Evolutionary conservation across 805 yeast species (phyloP).

Genomic region (Yamadazyma paraphyllophila): DNA sequence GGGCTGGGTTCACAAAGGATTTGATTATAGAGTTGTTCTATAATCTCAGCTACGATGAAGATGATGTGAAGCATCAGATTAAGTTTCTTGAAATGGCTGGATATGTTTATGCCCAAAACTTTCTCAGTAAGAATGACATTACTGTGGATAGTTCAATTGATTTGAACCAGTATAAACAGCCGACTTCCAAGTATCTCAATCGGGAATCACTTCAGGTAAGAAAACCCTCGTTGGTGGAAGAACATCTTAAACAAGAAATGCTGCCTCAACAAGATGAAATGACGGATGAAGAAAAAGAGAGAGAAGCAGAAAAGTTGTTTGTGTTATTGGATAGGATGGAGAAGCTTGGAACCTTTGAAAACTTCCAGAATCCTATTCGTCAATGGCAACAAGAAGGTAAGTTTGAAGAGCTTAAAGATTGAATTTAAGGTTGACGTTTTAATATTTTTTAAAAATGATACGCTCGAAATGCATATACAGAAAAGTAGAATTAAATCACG

Average conservation of each 20-base stretch:
- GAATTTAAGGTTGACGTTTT: too few relatives aligned
- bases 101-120: constrained; percentile 15
- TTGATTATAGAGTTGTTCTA: constrained; percentile 17
- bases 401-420: constrained; percentile 20
- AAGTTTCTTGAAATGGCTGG: constrained; percentile 24
- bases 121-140: constrained; percentile 15
- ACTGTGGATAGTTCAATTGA: constrained; percentile 17
- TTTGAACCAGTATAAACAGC: constrained; percentile 13
- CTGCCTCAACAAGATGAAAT: constrained; percentile 16
- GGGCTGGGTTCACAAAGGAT: constrained; percentile 11
- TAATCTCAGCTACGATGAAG: constrained; percentile 15
- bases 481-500: too few relatives aligned
- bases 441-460: too few relatives aligned
- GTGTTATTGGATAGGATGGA: constrained; percentile 41
- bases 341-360: constrained; percentile 31
- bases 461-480: too few relatives aligned
- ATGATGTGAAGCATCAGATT: constrained; percentile 10
- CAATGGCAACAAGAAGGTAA: constrained; percentile 34
- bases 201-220: not conserved
- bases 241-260: not conserved
- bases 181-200: constrained; percentile 17
- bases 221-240: constrained; percentile 1
- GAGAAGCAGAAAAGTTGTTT: constrained; percentile 44
- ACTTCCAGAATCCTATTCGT: constrained; percentile 38
- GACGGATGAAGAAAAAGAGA: constrained; percentile 42